Percentiles rank a stretch among this genome's conserved stretches.
Conservation (phyloP, 306 rosid genomes). For the Citrullus amarus region DNA sequence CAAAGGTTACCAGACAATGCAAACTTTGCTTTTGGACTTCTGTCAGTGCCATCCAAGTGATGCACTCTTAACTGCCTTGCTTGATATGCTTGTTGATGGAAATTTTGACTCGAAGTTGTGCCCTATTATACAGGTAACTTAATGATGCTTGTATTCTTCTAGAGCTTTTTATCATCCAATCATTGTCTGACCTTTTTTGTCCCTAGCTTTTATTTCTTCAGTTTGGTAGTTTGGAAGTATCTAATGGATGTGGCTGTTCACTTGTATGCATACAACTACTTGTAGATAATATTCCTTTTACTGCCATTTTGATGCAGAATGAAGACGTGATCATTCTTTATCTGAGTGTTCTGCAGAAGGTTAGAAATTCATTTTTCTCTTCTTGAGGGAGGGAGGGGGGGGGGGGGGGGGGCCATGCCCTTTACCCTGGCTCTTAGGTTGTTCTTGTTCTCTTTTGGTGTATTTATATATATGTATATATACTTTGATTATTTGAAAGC, state of each 20-base stretch:
- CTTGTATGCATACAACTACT: background rate
- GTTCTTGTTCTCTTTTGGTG: no score
- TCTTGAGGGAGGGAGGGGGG: no score
- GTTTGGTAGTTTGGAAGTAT: background rate
- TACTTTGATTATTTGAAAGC: no score
- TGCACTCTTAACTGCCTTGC: constrained; percentile 63
- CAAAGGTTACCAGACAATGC: constrained; percentile 86
- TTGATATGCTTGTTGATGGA: constrained; percentile 95
- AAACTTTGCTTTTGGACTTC: constrained; percentile 83
- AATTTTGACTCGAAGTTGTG: constrained; percentile 58
- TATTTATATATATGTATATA: no score
- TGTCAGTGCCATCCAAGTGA: constrained; percentile 68
- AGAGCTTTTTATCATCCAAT: constrained; percentile 12
- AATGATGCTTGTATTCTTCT: constrained; percentile 17
- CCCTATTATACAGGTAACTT: constrained; percentile 72
- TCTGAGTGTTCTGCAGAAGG: constrained; percentile 77
- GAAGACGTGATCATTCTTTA: constrained; percentile 79
- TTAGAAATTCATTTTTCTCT: constrained; percentile 29
- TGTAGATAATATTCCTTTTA: background rate
- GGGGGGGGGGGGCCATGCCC: no score
- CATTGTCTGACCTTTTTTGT: constrained; percentile 7
- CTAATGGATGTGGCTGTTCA: background rate
- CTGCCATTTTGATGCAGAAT: constrained; percentile 41
- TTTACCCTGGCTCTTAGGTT: no score
- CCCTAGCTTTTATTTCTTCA: background rate